These are phyloP conservation scores for Agrostemma githago DNA, from an alignment of 148 eudicot genomes.

Conservation along the genomic window DNA sequence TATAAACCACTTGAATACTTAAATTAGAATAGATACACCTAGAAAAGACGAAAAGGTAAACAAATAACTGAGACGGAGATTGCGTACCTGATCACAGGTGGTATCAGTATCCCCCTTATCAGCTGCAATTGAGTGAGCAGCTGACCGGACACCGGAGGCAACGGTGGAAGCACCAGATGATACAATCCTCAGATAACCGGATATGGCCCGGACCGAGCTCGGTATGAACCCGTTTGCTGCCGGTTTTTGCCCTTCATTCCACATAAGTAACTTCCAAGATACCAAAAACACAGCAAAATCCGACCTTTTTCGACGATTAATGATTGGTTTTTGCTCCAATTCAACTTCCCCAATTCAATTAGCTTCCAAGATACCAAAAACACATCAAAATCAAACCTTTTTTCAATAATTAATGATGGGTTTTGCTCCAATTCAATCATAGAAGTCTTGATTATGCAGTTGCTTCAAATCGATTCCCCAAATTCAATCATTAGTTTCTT, in stretches of 20 bases:
- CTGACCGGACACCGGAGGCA: conserved; percentile 65
- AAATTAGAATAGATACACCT: background rate
- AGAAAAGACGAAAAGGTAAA: background rate
- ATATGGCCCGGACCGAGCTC: conserved; percentile 54
- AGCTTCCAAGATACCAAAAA: too few species aligned
- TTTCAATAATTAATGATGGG: too few species aligned
- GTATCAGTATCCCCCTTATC: conserved; percentile 65
- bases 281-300: conserved; percentile 10
- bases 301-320: background rate
- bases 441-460: too few species aligned
- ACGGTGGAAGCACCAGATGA: conserved; percentile 83
- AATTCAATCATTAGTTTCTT: conserved; percentile 30
- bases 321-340: conserved; percentile 3
- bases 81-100: conserved; percentile 57
- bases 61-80: background rate
- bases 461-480: conserved; percentile 9
- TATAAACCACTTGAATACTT: background rate
- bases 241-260: conserved; percentile 62
- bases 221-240: conserved; percentile 53
- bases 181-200: conserved; percentile 66
- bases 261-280: conserved; percentile 36
- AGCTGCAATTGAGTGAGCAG: conserved; percentile 64
- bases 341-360: background rate
- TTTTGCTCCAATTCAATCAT: too few species aligned
- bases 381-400: too few species aligned